Evolutionary conservation across 768 basidiomycete species (phyloP).

Genomic region (Amanita thiersii): DNA sequence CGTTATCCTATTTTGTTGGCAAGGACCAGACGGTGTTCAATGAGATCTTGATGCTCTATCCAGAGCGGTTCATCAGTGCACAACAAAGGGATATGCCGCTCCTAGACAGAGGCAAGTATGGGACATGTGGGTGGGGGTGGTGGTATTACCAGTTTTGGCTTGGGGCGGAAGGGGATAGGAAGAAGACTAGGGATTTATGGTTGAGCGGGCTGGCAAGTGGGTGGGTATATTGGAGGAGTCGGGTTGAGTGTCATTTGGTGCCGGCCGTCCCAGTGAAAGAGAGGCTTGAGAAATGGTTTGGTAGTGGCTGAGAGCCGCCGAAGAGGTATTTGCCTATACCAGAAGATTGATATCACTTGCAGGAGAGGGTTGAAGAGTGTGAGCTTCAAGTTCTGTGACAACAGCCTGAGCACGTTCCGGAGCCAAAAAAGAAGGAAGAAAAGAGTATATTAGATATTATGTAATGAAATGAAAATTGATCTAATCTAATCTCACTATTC

Average conservation of each 20-base stretch:
- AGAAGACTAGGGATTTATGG: constrained; percentile 13
- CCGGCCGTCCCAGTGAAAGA: constrained; percentile 4
- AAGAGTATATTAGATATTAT: too few species aligned
- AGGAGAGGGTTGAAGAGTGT: too few species aligned
- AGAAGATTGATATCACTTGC: too few species aligned
- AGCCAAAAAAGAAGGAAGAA: too few species aligned
- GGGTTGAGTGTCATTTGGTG: not conserved
- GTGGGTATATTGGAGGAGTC: constrained; percentile 14
- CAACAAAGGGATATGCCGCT: constrained; percentile 16
- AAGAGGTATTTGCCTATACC: not conserved
- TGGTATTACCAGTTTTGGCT: constrained; percentile 47
- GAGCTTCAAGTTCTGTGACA: too few species aligned
- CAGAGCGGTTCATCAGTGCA: constrained; percentile 35
- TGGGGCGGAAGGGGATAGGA: constrained; percentile 17
- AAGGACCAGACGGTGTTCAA: constrained; percentile 53
- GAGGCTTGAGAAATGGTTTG: not conserved
- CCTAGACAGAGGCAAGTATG: constrained; percentile 22
- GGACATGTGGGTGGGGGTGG: constrained; percentile 34
- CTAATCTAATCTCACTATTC: not conserved
- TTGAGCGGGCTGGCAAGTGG: constrained; percentile 10
- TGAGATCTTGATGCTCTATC: constrained; percentile 34
- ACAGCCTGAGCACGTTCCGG: too few species aligned
- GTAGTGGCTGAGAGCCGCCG: constrained; percentile 4
- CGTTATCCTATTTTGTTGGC: constrained; percentile 40
- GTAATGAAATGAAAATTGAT: too few species aligned